Conservation (phyloP, 345 rosid species). For the Turritis glabra region DNA sequence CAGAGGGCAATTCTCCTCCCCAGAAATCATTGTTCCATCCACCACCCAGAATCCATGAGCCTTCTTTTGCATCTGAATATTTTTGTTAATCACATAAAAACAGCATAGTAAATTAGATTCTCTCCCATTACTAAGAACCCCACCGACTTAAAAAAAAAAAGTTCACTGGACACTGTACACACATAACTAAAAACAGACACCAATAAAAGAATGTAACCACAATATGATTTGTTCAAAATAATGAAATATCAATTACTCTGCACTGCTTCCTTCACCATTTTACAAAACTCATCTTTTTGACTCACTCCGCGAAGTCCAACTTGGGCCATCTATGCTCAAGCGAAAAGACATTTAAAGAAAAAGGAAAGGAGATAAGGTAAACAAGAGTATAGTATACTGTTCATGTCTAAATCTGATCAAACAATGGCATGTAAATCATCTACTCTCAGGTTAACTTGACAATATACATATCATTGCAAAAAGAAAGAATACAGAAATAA, state of each 20-base stretch:
- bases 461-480: not conserved
- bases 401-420: not conserved
- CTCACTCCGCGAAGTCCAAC: constrained; percentile 65
- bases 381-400: not conserved
- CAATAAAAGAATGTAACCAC: not conserved
- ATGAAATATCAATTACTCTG: constrained; percentile 39
- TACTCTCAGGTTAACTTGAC: not conserved
- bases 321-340: constrained; percentile 53
- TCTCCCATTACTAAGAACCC: not conserved
- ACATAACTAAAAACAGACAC: constrained; percentile 7
- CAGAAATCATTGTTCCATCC: constrained; percentile 97
- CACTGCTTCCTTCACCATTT: constrained; percentile 71
- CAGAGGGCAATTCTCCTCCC: constrained; percentile 89
- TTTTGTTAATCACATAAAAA: not conserved
- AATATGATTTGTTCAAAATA: not conserved
- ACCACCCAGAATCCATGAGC: constrained; percentile 87
- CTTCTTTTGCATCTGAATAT: constrained; percentile 54
- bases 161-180: not conserved
- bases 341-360: not conserved
- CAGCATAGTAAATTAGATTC: not conserved
- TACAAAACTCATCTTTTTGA: constrained; percentile 67
- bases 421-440: not conserved
- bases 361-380: not conserved
- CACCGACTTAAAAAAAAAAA: not conserved
- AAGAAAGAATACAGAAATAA: not conserved